Evolutionary conservation across 352 stramenopile species (phyloP).

Genomic region (Phytophthora brassicae): DNA sequence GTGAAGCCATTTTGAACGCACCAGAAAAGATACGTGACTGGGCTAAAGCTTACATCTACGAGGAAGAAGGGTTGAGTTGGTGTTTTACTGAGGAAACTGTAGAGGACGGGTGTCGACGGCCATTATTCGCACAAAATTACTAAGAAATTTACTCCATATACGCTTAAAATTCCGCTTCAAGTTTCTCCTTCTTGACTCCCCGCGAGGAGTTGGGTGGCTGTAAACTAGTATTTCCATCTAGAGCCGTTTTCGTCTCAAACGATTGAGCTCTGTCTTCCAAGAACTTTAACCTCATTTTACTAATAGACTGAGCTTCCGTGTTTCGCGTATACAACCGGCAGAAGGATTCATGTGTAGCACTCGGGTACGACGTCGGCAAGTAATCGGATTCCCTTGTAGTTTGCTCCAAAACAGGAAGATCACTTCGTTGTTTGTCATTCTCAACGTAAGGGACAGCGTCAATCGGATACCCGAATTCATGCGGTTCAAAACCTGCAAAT

Average conservation of each 20-base stretch:
- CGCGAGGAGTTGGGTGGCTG: slow-evolving; percentile 7
- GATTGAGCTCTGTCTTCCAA: slow-evolving; percentile 23
- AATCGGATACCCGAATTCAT: slow-evolving; percentile 4
- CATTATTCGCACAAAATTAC: too few species aligned
- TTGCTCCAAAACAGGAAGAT: slow-evolving; percentile 17
- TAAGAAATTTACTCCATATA: too few species aligned
- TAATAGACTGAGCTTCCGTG: slow-evolving; percentile 26
- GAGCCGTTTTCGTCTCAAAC: slow-evolving; percentile 9
- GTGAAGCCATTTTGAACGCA: not conserved
- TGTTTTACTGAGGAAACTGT: not conserved
- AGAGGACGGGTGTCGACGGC: too few species aligned
- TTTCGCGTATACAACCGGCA: slow-evolving; percentile 34
- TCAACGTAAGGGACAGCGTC: slow-evolving; percentile 20
- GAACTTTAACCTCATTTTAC: slow-evolving; percentile 22
- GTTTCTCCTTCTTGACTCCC: not conserved
- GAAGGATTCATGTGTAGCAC: slow-evolving; percentile 23
- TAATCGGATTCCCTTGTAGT: slow-evolving; percentile 22
- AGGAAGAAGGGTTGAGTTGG: not conserved
- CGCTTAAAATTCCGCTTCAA: slow-evolving; percentile 22
- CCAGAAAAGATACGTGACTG: not conserved
- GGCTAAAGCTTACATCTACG: not conserved
- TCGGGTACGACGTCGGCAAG: slow-evolving; percentile 18
- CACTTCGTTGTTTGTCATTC: slow-evolving; percentile 21
- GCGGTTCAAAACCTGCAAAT: not conserved
- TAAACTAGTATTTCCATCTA: slow-evolving; percentile 14